Evolutionary conservation across 805 yeast species (phyloP), one percentile per base, ranked within the genome.

Genomic region (Hanseniaspora nectarophila): DNA sequence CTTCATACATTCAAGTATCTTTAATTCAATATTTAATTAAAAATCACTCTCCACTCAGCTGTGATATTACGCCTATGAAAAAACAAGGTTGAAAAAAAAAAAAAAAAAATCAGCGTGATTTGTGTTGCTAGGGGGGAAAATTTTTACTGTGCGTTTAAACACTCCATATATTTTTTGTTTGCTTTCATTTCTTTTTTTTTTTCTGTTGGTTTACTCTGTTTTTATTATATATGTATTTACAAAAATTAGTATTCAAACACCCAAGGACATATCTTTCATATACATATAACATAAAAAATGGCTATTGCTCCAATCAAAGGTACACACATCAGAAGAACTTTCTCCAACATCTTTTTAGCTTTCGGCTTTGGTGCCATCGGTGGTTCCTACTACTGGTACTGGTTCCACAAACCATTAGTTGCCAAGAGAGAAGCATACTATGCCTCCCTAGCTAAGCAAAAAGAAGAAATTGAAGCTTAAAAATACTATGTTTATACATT

Each of bases 301-400:
- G 82, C 88, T 68, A 75, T 85, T 65, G 85, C 90, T 65, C 92
- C 94, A 63, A 86, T 89, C 63, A 77, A 81, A 51, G 96, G 96
- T 60, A 72, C 82, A 56, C 76, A 89, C 60, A 85, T 78, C 72
- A 85, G 78, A 74, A 84, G 81, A 72, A 78, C 85, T 69, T 74
- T 81, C 65, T 77, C 83, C 60, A 96, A 89, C 63, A 78, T 89
- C 67, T 58, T 79, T 60, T 69, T 82, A 58, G 95, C 92, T 56
- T 75, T 78, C 70, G 61, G 72, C 56, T 60, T 76, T 57, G 90
- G 90, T 54, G 70, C 76, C 55, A 76, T 67, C 37, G 76, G 80
- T 63, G 88, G 82, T 56, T 72, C 75, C 58, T 76, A 74, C 70
- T 88, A 90, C 92, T 83, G 95, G 86, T 79, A 80, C 77, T 85